Conservation (phyloP, 2,329 filamentous ascomycete genomes). For the Harringtonia aguacate region DNA sequence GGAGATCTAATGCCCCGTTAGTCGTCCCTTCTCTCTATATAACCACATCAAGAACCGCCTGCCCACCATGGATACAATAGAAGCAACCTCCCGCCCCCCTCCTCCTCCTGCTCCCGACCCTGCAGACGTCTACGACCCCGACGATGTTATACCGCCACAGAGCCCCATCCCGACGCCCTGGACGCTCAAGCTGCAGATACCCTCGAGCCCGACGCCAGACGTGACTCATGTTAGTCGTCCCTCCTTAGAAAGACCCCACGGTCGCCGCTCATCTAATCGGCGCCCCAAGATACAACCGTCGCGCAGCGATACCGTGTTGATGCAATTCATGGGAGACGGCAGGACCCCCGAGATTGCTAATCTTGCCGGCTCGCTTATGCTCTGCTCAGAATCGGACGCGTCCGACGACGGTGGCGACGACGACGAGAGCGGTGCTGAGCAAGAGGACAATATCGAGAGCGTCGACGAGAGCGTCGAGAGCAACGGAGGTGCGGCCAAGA, state of each 20-base stretch:
- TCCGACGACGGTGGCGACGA: slow-evolving; percentile 4
- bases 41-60: no score
- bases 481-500: neutral
- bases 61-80: neutral
- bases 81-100: neutral
- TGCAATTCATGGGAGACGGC: slow-evolving; percentile 52
- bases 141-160: slow-evolving; percentile 27
- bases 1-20: no score
- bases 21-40: no score
- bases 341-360: slow-evolving; percentile 54
- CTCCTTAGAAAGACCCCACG: slow-evolving; percentile 17
- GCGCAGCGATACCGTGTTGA: slow-evolving; percentile 56
- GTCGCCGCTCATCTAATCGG: slow-evolving; percentile 39
- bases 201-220: slow-evolving; percentile 38
- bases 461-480: neutral
- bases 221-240: slow-evolving; percentile 32
- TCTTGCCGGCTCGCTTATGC: slow-evolving; percentile 36
- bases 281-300: slow-evolving; percentile 41
- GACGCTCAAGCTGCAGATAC: slow-evolving; percentile 35
- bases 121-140: slow-evolving; percentile 32
- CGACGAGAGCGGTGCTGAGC: neutral
- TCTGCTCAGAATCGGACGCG: slow-evolving; percentile 29
- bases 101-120: no score
- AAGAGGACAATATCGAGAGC: neutral
- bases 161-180: slow-evolving; percentile 25